Percentiles rank a stretch among this genome's conserved stretches.
Evolutionary conservation across 2,329 filamentous ascomycete genomes (phyloP).

Genomic region (Stylonectria norvegica): DNA sequence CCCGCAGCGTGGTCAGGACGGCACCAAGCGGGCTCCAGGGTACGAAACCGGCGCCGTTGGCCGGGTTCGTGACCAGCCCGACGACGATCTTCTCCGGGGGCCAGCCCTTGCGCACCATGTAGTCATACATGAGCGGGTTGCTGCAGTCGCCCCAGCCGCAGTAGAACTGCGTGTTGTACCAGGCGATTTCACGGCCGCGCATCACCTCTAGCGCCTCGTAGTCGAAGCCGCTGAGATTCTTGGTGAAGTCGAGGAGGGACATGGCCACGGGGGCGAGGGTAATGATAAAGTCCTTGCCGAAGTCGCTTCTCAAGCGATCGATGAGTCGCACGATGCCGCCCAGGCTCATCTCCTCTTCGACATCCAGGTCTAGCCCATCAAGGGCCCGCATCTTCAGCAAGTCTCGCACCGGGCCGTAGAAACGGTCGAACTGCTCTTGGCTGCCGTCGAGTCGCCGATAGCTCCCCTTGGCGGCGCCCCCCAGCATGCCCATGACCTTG

Average conservation of each 20-base stretch:
- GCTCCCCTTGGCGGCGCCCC: slow-evolving; percentile 75
- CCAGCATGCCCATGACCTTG: slow-evolving; percentile 81
- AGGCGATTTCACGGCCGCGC: slow-evolving; percentile 64
- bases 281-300: slow-evolving; percentile 68
- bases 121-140: slow-evolving; percentile 46
- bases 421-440: slow-evolving; percentile 63
- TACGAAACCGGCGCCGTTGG: slow-evolving; percentile 61
- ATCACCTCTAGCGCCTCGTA: slow-evolving; percentile 71
- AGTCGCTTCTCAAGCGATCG: slow-evolving; percentile 64
- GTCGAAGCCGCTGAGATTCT: slow-evolving; percentile 75
- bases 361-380: slow-evolving; percentile 73
- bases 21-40: slow-evolving; percentile 44
- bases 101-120: slow-evolving; percentile 63
- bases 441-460: slow-evolving; percentile 57
- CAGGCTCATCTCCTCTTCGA: slow-evolving; percentile 74
- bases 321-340: slow-evolving; percentile 63
- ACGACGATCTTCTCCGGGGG: slow-evolving; percentile 69
- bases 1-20: slow-evolving; percentile 41
- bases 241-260: slow-evolving; percentile 53
- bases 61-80: slow-evolving; percentile 75
- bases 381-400: slow-evolving; percentile 60
- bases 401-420: slow-evolving; percentile 66
- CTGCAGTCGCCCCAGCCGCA: slow-evolving; percentile 72
- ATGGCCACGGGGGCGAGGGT: slow-evolving; percentile 80
- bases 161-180: slow-evolving; percentile 94